Evolutionary conservation across 805 yeast genomes (phyloP).

Genomic region (Jamesozyma hellenica): DNA sequence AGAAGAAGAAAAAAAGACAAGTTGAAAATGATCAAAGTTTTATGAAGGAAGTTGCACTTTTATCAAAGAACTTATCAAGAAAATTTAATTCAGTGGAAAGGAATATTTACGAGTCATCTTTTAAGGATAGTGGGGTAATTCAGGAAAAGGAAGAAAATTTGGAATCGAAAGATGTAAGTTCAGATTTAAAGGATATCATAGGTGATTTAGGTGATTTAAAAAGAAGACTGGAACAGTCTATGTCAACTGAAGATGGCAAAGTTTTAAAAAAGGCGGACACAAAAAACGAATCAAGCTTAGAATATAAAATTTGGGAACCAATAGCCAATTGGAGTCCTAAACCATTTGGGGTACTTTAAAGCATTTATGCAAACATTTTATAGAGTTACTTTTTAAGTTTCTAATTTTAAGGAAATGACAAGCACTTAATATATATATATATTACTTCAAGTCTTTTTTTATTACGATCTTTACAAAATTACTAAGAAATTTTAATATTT

Average conservation of each 20-base stretch:
- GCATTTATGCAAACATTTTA: too few relatives aligned
- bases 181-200: conserved; percentile 15
- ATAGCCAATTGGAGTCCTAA: conserved; percentile 37
- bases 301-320: conserved; percentile 4
- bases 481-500: conserved; percentile 8
- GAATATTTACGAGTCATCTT: conserved; percentile 1
- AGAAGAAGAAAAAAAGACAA: conserved; percentile 14
- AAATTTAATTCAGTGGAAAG: not conserved
- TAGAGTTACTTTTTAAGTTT: too few relatives aligned
- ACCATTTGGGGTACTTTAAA: conserved; percentile 42
- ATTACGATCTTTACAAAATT: too few relatives aligned
- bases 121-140: not conserved
- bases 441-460: too few relatives aligned
- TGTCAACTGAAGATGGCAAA: not conserved
- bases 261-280: not conserved
- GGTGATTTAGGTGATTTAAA: conserved; percentile 26
- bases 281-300: not conserved
- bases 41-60: conserved; percentile 1
- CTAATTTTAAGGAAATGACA: too few relatives aligned
- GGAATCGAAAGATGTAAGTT: not conserved
- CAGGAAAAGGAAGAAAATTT: not conserved
- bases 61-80: not conserved
- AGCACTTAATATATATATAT: too few relatives aligned
- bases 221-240: conserved; percentile 13
- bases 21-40: conserved; percentile 6